Percentiles rank a stretch among this genome's conserved stretches.
These are phyloP conservation scores for Pyrenophora teres DNA, from an alignment of 2,329 filamentous ascomycete genomes.

Conservation along the genomic window DNA sequence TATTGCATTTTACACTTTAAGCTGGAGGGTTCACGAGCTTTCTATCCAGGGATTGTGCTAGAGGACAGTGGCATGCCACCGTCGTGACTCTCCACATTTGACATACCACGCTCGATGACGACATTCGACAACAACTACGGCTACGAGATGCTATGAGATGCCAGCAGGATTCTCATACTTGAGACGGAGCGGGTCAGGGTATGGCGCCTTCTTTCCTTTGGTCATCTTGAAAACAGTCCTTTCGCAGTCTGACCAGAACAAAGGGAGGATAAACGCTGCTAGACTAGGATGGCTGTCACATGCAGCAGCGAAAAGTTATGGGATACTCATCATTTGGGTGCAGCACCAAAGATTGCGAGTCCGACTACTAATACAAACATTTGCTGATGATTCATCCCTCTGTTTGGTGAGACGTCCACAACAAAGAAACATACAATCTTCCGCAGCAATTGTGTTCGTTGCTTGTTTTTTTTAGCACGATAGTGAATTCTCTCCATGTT, in stretches of 20 bases:
- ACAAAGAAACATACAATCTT: too few species aligned
- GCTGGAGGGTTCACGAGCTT: background rate
- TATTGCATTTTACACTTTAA: background rate
- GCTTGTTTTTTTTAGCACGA: too few species aligned
- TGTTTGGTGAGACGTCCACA: too few species aligned
- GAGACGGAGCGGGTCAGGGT: slow-evolving; percentile 5
- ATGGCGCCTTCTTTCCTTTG: slow-evolving; percentile 1
- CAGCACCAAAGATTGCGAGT: too few species aligned
- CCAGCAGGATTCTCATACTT: background rate
- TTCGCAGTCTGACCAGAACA: slow-evolving; percentile 13
- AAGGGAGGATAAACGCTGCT: background rate
- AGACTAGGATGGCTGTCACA: background rate
- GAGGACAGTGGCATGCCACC: background rate
- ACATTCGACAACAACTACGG: too few species aligned
- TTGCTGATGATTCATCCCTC: too few species aligned
- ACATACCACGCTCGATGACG: too few species aligned
- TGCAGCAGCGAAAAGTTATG: too few species aligned
- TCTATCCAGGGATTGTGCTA: background rate
- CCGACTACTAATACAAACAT: too few species aligned
- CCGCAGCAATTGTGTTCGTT: too few species aligned
- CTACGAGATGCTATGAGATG: background rate
- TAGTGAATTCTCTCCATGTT: background rate
- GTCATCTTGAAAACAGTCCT: background rate
- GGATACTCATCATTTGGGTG: too few species aligned
- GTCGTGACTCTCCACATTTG: background rate